phyloP scores from a whole-genome alignment of 1,139 yeast genomes.

The Pichiaceae sp. region DNA sequence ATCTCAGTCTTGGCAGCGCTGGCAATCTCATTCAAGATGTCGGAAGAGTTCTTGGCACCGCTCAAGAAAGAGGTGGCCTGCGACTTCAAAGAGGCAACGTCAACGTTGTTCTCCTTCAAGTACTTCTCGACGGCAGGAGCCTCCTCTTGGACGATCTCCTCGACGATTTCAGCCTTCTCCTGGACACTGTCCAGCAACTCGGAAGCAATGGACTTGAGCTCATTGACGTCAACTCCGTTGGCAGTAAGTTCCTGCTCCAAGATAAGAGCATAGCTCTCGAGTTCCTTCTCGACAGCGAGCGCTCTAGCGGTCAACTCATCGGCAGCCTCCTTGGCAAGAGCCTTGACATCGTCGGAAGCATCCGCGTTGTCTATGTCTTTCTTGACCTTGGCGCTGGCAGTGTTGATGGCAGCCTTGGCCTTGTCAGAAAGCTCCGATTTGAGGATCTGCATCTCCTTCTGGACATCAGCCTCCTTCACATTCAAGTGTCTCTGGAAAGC shows the following conservation, averaged over 20 bases:
- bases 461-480: background rate
- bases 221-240: background rate
- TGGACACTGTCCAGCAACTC: background rate
- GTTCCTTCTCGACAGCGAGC: background rate
- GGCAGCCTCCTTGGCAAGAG: background rate
- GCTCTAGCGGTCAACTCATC: background rate
- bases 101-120: background rate
- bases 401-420: background rate
- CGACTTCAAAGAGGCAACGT: background rate
- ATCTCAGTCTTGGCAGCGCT: background rate
- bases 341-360: background rate
- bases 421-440: background rate
- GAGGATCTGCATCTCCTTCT: background rate
- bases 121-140: background rate
- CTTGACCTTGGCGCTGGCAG: background rate
- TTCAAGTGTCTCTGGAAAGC: slow-evolving; percentile 41
- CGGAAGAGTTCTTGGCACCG: background rate
- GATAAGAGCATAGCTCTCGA: background rate
- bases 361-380: background rate
- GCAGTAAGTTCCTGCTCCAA: background rate
- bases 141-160: background rate
- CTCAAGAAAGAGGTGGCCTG: background rate
- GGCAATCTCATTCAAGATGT: background rate
- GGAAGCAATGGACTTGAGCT: background rate
- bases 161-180: background rate